Base-by-base conservation (phyloP, 1,139 yeast species). In the Meyerozyma elateridarum region DNA sequence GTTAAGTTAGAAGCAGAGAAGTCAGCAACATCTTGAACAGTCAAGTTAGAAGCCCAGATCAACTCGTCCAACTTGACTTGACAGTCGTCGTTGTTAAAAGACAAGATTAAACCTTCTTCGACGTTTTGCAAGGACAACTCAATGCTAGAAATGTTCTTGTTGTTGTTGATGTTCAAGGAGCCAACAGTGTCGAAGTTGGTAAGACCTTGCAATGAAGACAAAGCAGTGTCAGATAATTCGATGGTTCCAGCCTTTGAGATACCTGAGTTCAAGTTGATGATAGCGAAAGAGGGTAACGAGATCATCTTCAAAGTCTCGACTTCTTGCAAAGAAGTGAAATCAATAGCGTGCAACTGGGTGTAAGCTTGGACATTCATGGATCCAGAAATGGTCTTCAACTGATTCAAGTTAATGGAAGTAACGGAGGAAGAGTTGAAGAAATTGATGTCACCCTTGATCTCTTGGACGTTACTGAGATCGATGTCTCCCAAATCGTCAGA, bases 11-110 rank as follows among this genome's bases (percentile, higher is more conserved):
- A 32, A 34, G 60, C 62, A 24, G 55, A 46, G 20, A 67, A 42
- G 14, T 49, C 46, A 19, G 52, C 48, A 29, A 61, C 65, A 45
- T 67, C 73, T 50, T 67, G 73, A 35, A 68, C 47, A 36, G 73
- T 65, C 45, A 68, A 54, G 54, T 67, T 66, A 30, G 70, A 56
- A 25, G 73, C 70, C 66, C 67, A 63, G 28, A 44, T 34, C 51
- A 68, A 63, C 34, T 48, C 37, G 41, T 66, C 64, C 45, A 68
- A 53, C 28, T 45, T 52, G 39, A 68, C 57, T 24, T 56, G 53
- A 48, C 70, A 64, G 28, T 61, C 49, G 49, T 67, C 73, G 43
- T 58, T 52, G 57, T 68, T 68, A 59, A 68, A 68, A 40, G 65
- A 54, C 38, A 68, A 53, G 36, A 63, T 59, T 47, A 68, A 57